These are phyloP conservation scores for Neltuma alba DNA, from an alignment of 306 rosid genomes.

Conservation along the genomic window DNA sequence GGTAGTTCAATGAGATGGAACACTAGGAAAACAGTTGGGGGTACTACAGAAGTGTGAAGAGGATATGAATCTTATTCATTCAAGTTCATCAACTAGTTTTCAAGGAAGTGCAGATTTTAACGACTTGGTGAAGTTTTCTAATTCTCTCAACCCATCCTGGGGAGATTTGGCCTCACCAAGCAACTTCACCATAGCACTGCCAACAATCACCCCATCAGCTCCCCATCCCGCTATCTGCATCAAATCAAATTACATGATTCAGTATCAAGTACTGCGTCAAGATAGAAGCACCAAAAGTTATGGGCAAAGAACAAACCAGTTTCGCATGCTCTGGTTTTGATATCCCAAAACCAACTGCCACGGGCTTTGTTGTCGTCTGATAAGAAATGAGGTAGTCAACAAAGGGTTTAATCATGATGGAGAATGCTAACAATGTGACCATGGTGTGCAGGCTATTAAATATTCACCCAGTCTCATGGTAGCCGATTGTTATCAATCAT, in stretches of 20 bases:
- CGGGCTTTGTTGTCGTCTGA: slow-evolving; percentile 82
- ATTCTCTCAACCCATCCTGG: slow-evolving; percentile 79
- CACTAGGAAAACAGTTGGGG: background rate
- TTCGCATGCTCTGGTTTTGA: slow-evolving; percentile 86
- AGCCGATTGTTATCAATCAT: slow-evolving; percentile 10
- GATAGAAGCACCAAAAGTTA: slow-evolving; percentile 29
- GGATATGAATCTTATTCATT: slow-evolving; percentile 24
- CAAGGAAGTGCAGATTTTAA: slow-evolving; percentile 63
- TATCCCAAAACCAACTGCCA: slow-evolving; percentile 97
- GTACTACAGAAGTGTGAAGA: background rate
- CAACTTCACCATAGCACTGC: slow-evolving; percentile 89
- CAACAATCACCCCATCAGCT: slow-evolving; percentile 94
- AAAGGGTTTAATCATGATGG: background rate
- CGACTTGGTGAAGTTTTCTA: slow-evolving; percentile 61
- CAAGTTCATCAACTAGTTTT: slow-evolving; percentile 23
- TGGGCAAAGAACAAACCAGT: slow-evolving; percentile 54
- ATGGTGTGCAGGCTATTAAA: background rate
- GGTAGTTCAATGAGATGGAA: slow-evolving; percentile 1
- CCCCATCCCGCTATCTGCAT: slow-evolving; percentile 86
- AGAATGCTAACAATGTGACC: background rate
- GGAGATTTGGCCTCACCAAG: slow-evolving; percentile 83
- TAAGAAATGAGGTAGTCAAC: background rate
- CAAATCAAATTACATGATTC: slow-evolving; percentile 23
- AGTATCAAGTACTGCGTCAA: background rate
- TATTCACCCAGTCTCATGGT: slow-evolving; percentile 33